Evolutionary conservation across 768 basidiomycete genomes (phyloP).

Genomic region (Tricholoma bakamatsutake): DNA sequence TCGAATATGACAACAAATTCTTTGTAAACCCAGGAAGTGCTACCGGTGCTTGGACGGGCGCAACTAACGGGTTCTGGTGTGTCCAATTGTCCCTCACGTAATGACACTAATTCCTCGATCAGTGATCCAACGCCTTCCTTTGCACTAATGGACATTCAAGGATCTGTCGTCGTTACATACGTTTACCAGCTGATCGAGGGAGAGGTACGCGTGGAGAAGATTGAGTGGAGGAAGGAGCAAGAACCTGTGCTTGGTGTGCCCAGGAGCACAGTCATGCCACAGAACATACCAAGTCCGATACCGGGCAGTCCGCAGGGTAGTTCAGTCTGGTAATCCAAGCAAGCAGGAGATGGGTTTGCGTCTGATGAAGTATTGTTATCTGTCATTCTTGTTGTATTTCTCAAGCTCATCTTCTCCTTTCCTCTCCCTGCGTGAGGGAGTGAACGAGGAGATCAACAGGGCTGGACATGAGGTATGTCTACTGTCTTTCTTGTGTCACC

Average conservation of each 20-base stretch:
- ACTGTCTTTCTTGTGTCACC: background rate
- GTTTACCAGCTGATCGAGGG: conserved; percentile 94
- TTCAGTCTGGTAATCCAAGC: conserved; percentile 10
- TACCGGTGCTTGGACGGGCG: conserved; percentile 89
- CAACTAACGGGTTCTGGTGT: conserved; percentile 48
- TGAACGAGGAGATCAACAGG: background rate
- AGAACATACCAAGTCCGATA: conserved; percentile 40
- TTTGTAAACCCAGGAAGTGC: conserved; percentile 96
- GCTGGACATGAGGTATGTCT: background rate
- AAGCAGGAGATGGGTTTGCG: background rate
- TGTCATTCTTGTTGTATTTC: background rate
- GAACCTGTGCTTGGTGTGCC: conserved; percentile 32
- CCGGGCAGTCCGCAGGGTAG: conserved; percentile 16
- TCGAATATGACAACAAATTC: conserved; percentile 87
- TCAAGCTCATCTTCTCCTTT: background rate
- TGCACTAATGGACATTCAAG: conserved; percentile 97
- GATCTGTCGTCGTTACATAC: conserved; percentile 93
- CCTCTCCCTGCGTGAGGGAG: background rate
- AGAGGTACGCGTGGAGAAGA: conserved; percentile 90
- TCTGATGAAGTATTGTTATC: background rate
- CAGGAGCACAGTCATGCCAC: conserved; percentile 41
- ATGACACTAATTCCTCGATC: conserved; percentile 6
- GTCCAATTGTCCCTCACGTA: background rate
- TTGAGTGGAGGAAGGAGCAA: conserved; percentile 71
- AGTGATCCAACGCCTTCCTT: conserved; percentile 92